A percentile compares a stretch with the other conserved stretches of the same genome.
These are phyloP conservation scores for Curvularia hawaiiensis DNA, from an alignment of 2,329 filamentous ascomycete genomes.

Conservation along the genomic window DNA sequence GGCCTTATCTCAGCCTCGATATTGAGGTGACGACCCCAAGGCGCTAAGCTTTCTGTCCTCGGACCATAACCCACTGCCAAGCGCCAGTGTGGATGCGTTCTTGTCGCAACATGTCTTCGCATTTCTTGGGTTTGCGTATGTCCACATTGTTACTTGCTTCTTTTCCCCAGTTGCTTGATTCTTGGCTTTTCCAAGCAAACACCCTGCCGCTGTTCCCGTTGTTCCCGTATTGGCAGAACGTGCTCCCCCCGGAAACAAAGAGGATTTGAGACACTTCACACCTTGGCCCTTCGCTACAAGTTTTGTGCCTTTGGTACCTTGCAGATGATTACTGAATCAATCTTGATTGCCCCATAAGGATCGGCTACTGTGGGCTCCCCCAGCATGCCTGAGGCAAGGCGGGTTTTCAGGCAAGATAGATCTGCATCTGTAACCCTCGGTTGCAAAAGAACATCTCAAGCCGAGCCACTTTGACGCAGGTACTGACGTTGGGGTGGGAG, in stretches of 20 bases:
- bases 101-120: not conserved
- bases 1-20: not conserved
- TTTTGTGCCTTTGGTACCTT: slow-evolving; percentile 2
- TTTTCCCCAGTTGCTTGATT: no score
- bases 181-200: not conserved
- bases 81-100: slow-evolving; percentile 4
- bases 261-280: slow-evolving; percentile 16
- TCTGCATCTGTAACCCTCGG: slow-evolving; percentile 16
- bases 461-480: slow-evolving; percentile 8
- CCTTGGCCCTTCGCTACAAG: slow-evolving; percentile 8
- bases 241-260: slow-evolving; percentile 16
- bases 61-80: not conserved
- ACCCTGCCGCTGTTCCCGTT: slow-evolving; percentile 8
- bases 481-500: not conserved
- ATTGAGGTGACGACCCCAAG: not conserved
- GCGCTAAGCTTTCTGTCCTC: not conserved
- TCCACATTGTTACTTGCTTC: not conserved
- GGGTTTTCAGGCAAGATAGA: slow-evolving; percentile 11
- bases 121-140: not conserved
- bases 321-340: slow-evolving; percentile 9
- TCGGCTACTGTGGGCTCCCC: slow-evolving; percentile 1
- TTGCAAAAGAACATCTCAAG: slow-evolving; percentile 11
- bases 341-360: slow-evolving; percentile 5
- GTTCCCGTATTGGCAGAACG: slow-evolving; percentile 6
- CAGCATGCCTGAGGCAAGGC: slow-evolving; percentile 17